Conservation (phyloP, 2,329 filamentous ascomycete species). For the Lachnellula cervina region DNA sequence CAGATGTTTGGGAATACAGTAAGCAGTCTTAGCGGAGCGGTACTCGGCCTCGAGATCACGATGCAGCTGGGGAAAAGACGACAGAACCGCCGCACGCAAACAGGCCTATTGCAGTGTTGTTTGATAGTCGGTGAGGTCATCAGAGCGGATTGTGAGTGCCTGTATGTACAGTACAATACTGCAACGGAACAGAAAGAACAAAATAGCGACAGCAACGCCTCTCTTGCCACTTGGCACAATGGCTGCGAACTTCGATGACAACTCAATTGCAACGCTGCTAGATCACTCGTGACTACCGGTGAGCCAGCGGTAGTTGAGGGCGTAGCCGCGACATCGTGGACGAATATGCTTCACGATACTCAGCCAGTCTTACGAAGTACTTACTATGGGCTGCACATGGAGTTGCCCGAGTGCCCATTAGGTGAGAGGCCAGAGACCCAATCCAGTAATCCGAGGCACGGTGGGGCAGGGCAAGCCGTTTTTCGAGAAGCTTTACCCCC, state of each 20-base stretch:
- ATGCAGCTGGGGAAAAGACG: neutral
- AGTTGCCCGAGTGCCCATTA: constrained; percentile 1
- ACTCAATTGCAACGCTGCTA: constrained; percentile 12
- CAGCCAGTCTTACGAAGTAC: neutral
- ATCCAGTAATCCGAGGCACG: constrained; percentile 17
- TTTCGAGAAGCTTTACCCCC: constrained; percentile 13
- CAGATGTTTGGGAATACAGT: constrained; percentile 16
- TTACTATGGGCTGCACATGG: neutral
- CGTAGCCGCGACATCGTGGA: neutral
- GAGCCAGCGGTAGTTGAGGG: neutral
- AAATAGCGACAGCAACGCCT: neutral
- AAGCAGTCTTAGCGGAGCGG: no score
- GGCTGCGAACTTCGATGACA: neutral
- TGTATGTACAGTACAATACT: neutral
- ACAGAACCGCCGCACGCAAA: neutral
- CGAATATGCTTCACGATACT: constrained; percentile 13
- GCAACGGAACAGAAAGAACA: neutral
- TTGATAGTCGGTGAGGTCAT: constrained; percentile 1
- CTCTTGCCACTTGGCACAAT: neutral
- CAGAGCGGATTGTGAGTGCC: neutral
- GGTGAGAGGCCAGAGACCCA: neutral
- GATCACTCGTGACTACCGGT: constrained; percentile 7
- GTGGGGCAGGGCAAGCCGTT: constrained; percentile 10
- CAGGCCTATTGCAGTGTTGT: neutral
- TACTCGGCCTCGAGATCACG: neutral